Base-by-base conservation (phyloP, 2,329 filamentous ascomycete genomes). In the Aspergillus udagawae region DNA sequence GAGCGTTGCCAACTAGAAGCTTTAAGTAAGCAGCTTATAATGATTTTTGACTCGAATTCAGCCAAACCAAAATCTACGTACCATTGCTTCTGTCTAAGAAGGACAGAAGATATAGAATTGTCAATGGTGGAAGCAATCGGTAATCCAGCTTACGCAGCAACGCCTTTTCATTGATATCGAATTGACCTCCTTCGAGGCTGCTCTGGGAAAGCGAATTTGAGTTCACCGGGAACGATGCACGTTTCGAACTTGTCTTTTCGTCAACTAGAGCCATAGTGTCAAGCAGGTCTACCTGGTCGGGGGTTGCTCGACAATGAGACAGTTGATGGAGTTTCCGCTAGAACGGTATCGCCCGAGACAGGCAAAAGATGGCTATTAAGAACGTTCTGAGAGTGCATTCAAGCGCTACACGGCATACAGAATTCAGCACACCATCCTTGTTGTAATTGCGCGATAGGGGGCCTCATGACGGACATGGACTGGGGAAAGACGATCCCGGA, bases 21-120 rank as follows among this genome's bases (percentile, higher is more conserved):
- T 50, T 12, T 25, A 41, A 20, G 9, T 10, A 4, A 49, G 25
- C 23, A 12, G n/a, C 58, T 49, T 58, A 52, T 48, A 49, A 12
- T 10, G n/a, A 14, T 7, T 6, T 17, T 14, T 9, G 5, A 14
- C 12, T n/a, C 41, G 5, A 25, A 20, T 14, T 14, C 4, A 2
- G 25, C 4, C 17, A 17, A 20, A 9, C 4, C 7, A 27, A 53
- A 20, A 14, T 2, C 35, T 10, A 53, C 55, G 21, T 62, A 72
- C 69, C 74, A 67, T 77, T 80, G 59, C 72, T 75, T 27, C 76
- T 68, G 61, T 79, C 76, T 35, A 79, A 62, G 50, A 78, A 79
- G 1, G 72, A 75, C 20, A 80, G 60, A 2, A 80, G 67, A 60
- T 79, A 80, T 44, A 80, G 65, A 7, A 79, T 56, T 1, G 75